Evolutionary conservation across 2,329 filamentous ascomycete genomes (phyloP), one percentile per base, ranked within the genome.

Genomic region (Fusarium virguliforme): DNA sequence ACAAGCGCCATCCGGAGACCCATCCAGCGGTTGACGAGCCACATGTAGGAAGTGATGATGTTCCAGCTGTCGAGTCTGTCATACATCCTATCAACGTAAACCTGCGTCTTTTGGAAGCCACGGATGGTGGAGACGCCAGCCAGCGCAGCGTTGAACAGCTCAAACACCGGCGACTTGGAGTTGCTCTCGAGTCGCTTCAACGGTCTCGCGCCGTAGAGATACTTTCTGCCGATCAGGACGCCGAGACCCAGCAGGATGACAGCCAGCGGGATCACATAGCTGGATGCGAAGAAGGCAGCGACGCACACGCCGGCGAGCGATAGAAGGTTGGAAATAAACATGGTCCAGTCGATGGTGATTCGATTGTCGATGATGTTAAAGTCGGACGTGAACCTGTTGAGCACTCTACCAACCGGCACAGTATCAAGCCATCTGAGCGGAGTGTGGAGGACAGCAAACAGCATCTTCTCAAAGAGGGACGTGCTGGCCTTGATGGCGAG

Each of bases 391-490:
- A 95, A 94, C 2, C 93, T 87, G 80, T 95, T 95, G 22, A 95
- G 83, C 38, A 95, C 88, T 50, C 93, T 88, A 3, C 93, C 93
- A 1, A 94, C 84, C 0, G 93, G 93, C 0, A 94, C 90, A 0
- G 92, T 95, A 76, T 95, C 93, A 38, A 95, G 85, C 91, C 92
- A 94, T 67, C 92, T 85, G n/a, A 95, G 83, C 1, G 92, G 92
- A 6, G 92, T 90, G 18, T 91, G 88, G 4, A 95, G 84, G 10
- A 95, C 86, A 1, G 88, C 85, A 71, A 88, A 89, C 46, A 91
- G 88, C 68, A 94, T 86, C 57, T 86, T 86, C 24, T 89, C 85
- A 70, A 94, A 95, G 4, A 95, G 83, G 48, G 82, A 82, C 40
- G 89, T 85, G n/a, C 92, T 94, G 4, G 92, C 92, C 64, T 85